Conservation (phyloP, 805 yeast species). For the Metschnikowia anglica region DNA sequence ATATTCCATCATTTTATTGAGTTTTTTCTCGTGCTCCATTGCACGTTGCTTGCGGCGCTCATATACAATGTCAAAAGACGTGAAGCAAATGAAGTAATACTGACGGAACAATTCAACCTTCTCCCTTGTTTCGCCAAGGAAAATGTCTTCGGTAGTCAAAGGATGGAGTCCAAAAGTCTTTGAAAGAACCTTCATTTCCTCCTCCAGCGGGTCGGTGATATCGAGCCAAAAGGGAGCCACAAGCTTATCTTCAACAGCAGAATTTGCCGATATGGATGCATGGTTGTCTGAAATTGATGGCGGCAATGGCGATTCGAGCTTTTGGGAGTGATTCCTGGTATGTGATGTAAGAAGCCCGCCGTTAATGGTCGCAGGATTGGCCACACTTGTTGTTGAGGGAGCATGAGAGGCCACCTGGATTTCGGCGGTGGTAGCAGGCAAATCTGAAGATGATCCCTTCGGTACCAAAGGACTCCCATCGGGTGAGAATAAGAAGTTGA, state of each 20-base stretch:
- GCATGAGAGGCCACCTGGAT: not conserved
- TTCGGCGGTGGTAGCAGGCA: not conserved
- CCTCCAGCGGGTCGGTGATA: conserved; percentile 89
- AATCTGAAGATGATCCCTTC: not conserved
- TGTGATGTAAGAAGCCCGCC: not conserved
- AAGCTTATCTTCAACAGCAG: conserved; percentile 10
- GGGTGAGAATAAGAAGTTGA: conserved; percentile 10
- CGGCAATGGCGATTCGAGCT: conserved; percentile 7
- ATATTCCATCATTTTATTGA: conserved; percentile 37
- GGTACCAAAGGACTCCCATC: conserved; percentile 4
- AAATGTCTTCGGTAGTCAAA: conserved; percentile 91
- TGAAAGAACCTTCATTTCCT: conserved; percentile 88
- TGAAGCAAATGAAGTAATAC: conserved; percentile 88
- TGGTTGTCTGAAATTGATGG: conserved; percentile 4
- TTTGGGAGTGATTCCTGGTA: conserved; percentile 6
- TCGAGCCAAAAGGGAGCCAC: conserved; percentile 76
- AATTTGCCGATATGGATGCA: conserved; percentile 11
- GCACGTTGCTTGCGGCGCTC: conserved; percentile 59
- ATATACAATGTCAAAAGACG: conserved; percentile 61
- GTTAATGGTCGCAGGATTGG: not conserved
- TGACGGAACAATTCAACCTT: conserved; percentile 90
- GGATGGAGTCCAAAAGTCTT: conserved; percentile 96
- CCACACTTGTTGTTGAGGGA: not conserved
- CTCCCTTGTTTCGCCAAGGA: conserved; percentile 90
- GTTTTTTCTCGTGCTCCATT: conserved; percentile 44